Conservation (phyloP, 306 rosid species). For the Gillenia trifoliata region DNA sequence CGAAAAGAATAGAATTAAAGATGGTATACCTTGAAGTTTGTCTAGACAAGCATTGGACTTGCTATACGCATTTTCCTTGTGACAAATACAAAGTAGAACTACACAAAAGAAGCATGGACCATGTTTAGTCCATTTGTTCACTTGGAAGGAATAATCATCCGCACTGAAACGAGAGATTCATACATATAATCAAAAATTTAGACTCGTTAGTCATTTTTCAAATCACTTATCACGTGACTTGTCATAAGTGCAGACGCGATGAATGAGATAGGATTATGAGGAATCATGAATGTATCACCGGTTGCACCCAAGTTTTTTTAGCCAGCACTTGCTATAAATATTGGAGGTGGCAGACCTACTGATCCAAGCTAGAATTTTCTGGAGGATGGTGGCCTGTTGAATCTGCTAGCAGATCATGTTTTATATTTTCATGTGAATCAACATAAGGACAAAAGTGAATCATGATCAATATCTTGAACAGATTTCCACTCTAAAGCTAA, state of each 20-base stretch:
- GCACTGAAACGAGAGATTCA: too few relatives aligned
- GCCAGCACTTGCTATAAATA: neutral
- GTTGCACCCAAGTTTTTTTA: neutral
- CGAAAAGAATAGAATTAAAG: neutral
- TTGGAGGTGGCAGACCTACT: neutral
- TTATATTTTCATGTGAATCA: neutral
- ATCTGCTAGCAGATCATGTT: neutral
- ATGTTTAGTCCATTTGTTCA: conserved; percentile 8
- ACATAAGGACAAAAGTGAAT: neutral
- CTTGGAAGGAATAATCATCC: conserved; percentile 8
- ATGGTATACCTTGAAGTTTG: neutral
- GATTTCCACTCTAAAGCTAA: neutral
- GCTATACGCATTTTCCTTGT: neutral
- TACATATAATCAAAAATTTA: too few relatives aligned
- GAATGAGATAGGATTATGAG: too few relatives aligned
- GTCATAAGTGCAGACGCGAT: too few relatives aligned
- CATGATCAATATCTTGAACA: too few relatives aligned
- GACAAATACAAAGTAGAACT: neutral
- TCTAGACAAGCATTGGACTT: neutral
- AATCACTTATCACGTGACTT: too few relatives aligned
- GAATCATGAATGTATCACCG: too few relatives aligned
- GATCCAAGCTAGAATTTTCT: neutral
- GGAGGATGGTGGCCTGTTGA: neutral
- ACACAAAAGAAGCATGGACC: conserved; percentile 6
- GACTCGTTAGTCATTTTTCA: too few relatives aligned